These are phyloP conservation scores for Lentinula sp. DNA, from an alignment of 768 basidiomycete species.

Conservation along the genomic window DNA sequence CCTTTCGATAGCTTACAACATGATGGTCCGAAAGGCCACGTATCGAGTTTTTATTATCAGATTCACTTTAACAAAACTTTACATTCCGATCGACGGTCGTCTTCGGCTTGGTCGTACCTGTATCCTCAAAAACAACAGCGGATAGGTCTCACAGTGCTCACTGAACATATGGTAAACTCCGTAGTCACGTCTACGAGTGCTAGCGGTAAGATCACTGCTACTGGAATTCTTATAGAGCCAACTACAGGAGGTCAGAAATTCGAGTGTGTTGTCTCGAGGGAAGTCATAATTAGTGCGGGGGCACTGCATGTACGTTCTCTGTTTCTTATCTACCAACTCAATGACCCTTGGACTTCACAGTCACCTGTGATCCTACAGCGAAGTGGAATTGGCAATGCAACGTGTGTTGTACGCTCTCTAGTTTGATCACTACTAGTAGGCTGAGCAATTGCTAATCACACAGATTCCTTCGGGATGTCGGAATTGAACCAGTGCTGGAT, in stretches of 20 bases:
- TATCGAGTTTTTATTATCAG: conserved; percentile 12
- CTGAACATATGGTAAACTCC: conserved; percentile 7
- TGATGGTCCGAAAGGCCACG: neutral
- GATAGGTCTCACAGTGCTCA: conserved; percentile 8
- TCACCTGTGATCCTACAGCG: conserved; percentile 11
- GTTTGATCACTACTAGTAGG: neutral
- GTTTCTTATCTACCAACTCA: neutral
- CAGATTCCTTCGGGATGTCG: conserved; percentile 8
- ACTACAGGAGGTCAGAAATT: conserved; percentile 1
- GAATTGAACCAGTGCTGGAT: conserved; percentile 11
- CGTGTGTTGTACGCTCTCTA: neutral
- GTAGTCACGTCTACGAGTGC: neutral
- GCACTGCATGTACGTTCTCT: conserved; percentile 8
- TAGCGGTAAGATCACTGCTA: conserved; percentile 7
- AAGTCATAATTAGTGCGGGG: conserved; percentile 10
- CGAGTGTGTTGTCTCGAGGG: conserved; percentile 5
- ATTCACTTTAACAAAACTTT: conserved; percentile 14
- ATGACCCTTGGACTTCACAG: neutral
- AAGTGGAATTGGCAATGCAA: conserved; percentile 13
- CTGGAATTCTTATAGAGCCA: conserved; percentile 7
- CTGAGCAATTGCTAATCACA: neutral
- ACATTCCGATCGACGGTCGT: conserved; percentile 11
- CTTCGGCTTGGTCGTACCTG: conserved; percentile 13
- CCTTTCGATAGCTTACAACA: neutral
- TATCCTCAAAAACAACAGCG: conserved; percentile 10